These are phyloP conservation scores for Eucommia ulmoides DNA, from an alignment of 257 asterid species.

Conservation along the genomic window DNA sequence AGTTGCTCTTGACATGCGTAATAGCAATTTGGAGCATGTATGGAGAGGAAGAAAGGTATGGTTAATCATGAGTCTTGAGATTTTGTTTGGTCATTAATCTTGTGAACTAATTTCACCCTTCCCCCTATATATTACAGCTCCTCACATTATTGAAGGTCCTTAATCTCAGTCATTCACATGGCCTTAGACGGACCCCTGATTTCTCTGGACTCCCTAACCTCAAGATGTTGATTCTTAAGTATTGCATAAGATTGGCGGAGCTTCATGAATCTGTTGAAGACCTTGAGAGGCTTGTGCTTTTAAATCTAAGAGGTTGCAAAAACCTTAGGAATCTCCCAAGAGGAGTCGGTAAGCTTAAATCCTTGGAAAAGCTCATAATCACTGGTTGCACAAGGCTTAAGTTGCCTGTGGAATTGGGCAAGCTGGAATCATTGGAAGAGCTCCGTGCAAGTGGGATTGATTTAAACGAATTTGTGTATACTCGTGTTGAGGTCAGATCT, in stretches of 20 bases:
- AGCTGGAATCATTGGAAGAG: conserved; percentile 7
- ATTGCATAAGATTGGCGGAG: conserved; percentile 11
- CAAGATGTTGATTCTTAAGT: conserved; percentile 8
- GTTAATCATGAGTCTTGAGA: not conserved
- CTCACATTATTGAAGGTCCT: conserved; percentile 3
- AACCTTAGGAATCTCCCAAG: conserved; percentile 6
- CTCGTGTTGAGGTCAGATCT: not conserved
- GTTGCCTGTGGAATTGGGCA: conserved; percentile 2
- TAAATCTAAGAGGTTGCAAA: conserved; percentile 10
- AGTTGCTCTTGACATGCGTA: conserved; percentile 10
- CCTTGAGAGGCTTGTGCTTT: conserved; percentile 3
- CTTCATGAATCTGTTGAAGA: conserved; percentile 13
- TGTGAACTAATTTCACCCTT: not conserved
- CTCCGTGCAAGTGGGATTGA: conserved; percentile 8
- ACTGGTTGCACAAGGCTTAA: conserved; percentile 10
- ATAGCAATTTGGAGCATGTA: conserved; percentile 10
- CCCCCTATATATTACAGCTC: conserved; percentile 3
- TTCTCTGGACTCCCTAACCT: conserved; percentile 8
- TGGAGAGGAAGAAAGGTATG: conserved; percentile 15
- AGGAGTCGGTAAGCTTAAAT: conserved; percentile 6
- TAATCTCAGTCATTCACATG: conserved; percentile 4
- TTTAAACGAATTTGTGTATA: not conserved
- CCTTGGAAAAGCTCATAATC: conserved; percentile 6
- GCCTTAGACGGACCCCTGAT: not conserved
- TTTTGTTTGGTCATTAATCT: not conserved